Evolutionary conservation across 1,139 yeast species (phyloP), one percentile per base, ranked within the genome.

Genomic region (Ogataea hybrid): DNA sequence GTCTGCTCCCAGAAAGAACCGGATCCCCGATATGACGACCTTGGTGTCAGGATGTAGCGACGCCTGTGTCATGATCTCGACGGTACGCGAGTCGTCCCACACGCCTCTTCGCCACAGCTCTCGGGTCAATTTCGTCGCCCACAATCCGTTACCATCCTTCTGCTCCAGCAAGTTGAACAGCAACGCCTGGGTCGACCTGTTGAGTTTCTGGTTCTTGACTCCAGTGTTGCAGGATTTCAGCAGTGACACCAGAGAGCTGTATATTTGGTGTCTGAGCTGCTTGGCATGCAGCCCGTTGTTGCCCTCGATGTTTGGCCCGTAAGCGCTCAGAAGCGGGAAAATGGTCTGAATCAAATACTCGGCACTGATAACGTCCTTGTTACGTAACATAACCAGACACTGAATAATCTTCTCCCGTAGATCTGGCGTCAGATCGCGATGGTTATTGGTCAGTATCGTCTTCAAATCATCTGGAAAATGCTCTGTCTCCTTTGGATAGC

Each of bases 41-140:
- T n/a, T n/a, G n/a, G n/a, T n/a, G n/a, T n/a, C n/a, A n/a, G n/a
- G n/a, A n/a, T n/a, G n/a, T n/a, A n/a, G n/a, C n/a, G n/a, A n/a
- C n/a, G n/a, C n/a, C n/a, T n/a, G n/a, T n/a, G n/a, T n/a, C n/a
- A n/a, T n/a, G n/a, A n/a, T n/a, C n/a, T n/a, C n/a, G n/a, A n/a
- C n/a, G n/a, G n/a, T n/a, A n/a, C n/a, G n/a, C n/a, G n/a, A n/a
- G n/a, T n/a, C n/a, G n/a, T n/a, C n/a, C n/a, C n/a, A n/a, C n/a
- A n/a, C n/a, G n/a, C n/a, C n/a, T n/a, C n/a, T n/a, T n/a, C n/a
- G n/a, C n/a, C n/a, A n/a, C n/a, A 92, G 72, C 63, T 92, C 97
- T 62, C 97, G 77, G 7, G 97, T 89, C 43, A 92, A 71, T 58
- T 88, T 89, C 8, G 97, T 86, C 4, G 98, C 97, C 97, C 98